Conservation (phyloP, 257 asterid genomes). For the Rubia yunnanensis region DNA sequence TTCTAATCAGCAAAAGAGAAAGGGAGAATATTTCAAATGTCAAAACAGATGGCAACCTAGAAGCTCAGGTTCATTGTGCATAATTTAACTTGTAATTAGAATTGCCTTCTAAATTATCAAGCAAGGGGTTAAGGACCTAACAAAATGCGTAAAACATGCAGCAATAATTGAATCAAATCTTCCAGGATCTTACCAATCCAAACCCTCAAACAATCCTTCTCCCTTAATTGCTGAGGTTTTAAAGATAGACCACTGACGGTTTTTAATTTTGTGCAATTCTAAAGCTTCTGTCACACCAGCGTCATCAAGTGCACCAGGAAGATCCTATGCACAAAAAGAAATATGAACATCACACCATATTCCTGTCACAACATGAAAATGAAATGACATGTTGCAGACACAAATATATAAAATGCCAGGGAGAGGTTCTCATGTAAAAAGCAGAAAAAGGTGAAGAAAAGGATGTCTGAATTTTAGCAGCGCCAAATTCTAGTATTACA, state of each 20-base stretch:
- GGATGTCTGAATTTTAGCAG: not conserved
- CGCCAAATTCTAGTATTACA: not conserved
- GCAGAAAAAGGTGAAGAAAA: not conserved
- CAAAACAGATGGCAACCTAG: not conserved
- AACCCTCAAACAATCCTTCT: conserved; percentile 92
- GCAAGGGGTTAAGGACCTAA: not conserved
- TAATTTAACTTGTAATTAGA: not conserved
- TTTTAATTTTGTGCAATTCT: conserved; percentile 88
- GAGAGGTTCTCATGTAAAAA: not conserved
- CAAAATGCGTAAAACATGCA: not conserved
- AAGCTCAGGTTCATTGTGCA: not conserved
- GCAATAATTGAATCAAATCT: not conserved
- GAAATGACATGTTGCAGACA: not conserved
- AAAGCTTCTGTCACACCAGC: conserved; percentile 84
- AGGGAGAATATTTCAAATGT: not conserved
- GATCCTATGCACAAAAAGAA: conserved; percentile 42
- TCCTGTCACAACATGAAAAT: not conserved
- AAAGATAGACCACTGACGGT: conserved; percentile 87
- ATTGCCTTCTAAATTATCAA: not conserved
- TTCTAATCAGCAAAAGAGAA: not conserved
- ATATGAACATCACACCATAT: not conserved
- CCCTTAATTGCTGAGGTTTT: conserved; percentile 95
- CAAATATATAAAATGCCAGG: not conserved
- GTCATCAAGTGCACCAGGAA: conserved; percentile 97
- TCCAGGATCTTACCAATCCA: conserved; percentile 56